Evolutionary conservation across 1,139 yeast species (phyloP).

Genomic region (Geotrichum carabidarum): DNA sequence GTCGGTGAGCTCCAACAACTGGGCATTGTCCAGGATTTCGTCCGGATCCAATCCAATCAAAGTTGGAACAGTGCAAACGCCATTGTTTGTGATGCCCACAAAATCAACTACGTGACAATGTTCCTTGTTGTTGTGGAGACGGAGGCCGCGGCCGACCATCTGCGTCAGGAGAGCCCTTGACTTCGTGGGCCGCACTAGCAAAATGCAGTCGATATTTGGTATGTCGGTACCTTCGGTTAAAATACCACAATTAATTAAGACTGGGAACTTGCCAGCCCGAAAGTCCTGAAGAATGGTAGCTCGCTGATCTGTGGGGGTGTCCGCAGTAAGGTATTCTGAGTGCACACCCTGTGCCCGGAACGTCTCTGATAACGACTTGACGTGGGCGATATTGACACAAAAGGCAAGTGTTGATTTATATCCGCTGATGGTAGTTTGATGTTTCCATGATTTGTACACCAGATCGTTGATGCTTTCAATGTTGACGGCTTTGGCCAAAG

Average conservation of each 20-base stretch:
- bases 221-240: conserved; percentile 95
- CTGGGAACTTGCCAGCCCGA: conserved; percentile 57
- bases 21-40: conserved; percentile 17
- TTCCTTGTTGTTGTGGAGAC: conserved; percentile 56
- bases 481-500: conserved; percentile 55
- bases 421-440: conserved; percentile 32
- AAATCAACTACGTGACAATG: conserved; percentile 75
- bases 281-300: conserved; percentile 53
- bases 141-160: conserved; percentile 87
- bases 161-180: conserved; percentile 70
- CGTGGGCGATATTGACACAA: conserved; percentile 70
- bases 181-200: conserved; percentile 75
- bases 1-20: conserved; percentile 2
- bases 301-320: conserved; percentile 53
- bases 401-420: conserved; percentile 68
- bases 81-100: conserved; percentile 54
- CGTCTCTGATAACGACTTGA: conserved; percentile 49
- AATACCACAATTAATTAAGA: conserved; percentile 80
- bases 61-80: conserved; percentile 59
- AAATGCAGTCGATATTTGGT: conserved; percentile 78
- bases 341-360: conserved; percentile 58
- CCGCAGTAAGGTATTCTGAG: conserved; percentile 71
- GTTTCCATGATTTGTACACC: conserved; percentile 55
- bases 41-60: conserved; percentile 48
- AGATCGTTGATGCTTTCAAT: conserved; percentile 50